Percentiles rank a stretch among this genome's conserved stretches.
Evolutionary conservation across 163 green algal species (phyloP).

Genomic region (Scenedesmus sp.): DNA sequence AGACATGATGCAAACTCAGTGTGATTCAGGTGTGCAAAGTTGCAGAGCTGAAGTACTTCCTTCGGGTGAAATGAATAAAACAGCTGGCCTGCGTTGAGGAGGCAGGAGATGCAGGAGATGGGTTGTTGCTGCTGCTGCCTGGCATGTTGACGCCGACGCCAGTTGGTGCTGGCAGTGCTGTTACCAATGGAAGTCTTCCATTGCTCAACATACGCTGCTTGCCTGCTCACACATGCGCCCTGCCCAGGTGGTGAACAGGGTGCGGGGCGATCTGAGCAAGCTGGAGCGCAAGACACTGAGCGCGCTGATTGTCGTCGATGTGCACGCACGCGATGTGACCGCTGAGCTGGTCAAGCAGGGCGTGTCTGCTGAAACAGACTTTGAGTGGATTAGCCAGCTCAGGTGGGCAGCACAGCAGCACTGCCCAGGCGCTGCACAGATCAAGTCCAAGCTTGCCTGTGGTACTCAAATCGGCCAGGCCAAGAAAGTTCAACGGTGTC

Average conservation of each 20-base stretch:
- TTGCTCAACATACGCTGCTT: constrained; percentile 11
- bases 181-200: too few relatives aligned
- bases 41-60: too few relatives aligned
- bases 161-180: constrained; percentile 49
- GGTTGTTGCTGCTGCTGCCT: background rate
- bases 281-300: constrained; percentile 76
- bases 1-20: too few relatives aligned
- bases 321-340: constrained; percentile 63
- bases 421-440: too few relatives aligned
- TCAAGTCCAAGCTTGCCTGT: too few relatives aligned
- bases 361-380: constrained; percentile 65
- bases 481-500: too few relatives aligned
- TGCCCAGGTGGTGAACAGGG: constrained; percentile 71
- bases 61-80: background rate
- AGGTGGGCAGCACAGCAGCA: constrained; percentile 24
- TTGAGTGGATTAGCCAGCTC: constrained; percentile 80
- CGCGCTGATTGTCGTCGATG: constrained; percentile 75
- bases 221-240: constrained; percentile 54
- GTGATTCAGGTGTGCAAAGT: too few relatives aligned
- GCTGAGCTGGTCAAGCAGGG: constrained; percentile 35
- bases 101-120: too few relatives aligned
- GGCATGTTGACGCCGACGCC: background rate
- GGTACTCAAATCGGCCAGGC: too few relatives aligned
- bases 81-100: too few relatives aligned
- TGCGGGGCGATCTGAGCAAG: constrained; percentile 68